Conservation (phyloP, 2,329 filamentous ascomycete genomes). For the Setomelanomma holmii region DNA sequence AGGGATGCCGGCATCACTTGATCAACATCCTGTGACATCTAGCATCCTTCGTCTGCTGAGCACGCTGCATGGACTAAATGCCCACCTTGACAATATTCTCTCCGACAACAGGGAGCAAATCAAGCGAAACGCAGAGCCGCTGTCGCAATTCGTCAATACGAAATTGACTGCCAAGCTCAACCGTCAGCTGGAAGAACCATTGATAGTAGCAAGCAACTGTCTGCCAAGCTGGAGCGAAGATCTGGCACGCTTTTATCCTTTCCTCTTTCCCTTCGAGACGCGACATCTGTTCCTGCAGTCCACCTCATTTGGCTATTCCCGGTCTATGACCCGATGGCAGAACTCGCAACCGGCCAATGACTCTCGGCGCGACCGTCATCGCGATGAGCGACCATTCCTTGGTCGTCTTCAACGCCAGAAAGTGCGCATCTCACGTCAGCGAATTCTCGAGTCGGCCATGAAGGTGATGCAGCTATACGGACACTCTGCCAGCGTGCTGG, state of each 20-base stretch:
- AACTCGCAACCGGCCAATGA: slow-evolving; percentile 85
- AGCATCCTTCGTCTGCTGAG: slow-evolving; percentile 88
- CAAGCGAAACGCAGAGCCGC: slow-evolving; percentile 78
- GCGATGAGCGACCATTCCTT: slow-evolving; percentile 89
- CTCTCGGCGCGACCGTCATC: slow-evolving; percentile 76
- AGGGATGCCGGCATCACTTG: slow-evolving; percentile 77
- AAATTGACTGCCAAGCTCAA: slow-evolving; percentile 98
- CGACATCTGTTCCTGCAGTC: slow-evolving; percentile 96
- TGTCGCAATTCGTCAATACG: slow-evolving; percentile 96
- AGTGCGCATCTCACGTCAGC: slow-evolving; percentile 93
- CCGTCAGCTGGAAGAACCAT: slow-evolving; percentile 91
- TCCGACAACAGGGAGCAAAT: slow-evolving; percentile 75
- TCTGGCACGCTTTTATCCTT: slow-evolving; percentile 89
- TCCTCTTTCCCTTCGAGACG: slow-evolving; percentile 97
- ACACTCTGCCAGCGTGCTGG: slow-evolving; percentile 91
- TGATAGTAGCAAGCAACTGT: slow-evolving; percentile 97
- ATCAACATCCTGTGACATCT: slow-evolving; percentile 82
- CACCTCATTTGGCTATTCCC: slow-evolving; percentile 95
- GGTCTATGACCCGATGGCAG: slow-evolving; percentile 98
- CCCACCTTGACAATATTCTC: slow-evolving; percentile 89
- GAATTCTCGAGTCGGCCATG: slow-evolving; percentile 93
- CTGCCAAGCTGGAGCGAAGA: slow-evolving; percentile 96
- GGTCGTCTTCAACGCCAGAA: slow-evolving; percentile 94
- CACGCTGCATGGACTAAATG: slow-evolving; percentile 90
- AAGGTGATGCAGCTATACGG: slow-evolving; percentile 99